Conservation (phyloP, 1,139 yeast genomes). For the Suhomyces wounanorum region DNA sequence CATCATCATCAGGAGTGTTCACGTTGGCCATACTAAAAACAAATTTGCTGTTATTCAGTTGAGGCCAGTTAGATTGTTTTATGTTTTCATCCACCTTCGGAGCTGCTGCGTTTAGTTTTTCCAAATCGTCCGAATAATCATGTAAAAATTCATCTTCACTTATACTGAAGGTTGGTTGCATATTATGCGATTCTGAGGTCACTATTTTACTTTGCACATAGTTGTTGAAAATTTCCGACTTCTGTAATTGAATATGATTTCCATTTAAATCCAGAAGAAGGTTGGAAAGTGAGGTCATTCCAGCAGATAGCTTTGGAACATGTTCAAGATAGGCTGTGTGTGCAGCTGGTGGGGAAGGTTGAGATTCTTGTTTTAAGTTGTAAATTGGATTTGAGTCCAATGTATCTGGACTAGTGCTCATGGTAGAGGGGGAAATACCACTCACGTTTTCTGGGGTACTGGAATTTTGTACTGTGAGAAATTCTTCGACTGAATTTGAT, state of each 20-base stretch:
- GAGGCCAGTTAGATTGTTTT: neutral
- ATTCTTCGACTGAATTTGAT: neutral
- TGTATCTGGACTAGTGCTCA: neutral
- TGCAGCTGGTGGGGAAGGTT: neutral
- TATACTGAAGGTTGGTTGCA: neutral
- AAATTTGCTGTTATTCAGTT: neutral
- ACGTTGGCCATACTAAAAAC: neutral
- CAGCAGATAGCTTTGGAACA: neutral
- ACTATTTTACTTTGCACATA: neutral
- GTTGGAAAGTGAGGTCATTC: neutral
- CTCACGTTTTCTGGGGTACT: neutral
- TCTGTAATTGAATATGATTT: neutral
- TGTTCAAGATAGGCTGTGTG: neutral
- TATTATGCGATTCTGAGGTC: neutral
- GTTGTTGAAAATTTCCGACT: neutral
- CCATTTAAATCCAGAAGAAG: neutral
- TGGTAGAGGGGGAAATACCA: neutral
- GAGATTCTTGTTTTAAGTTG: neutral
- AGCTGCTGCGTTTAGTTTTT: constrained; percentile 17
- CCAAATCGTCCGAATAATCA: constrained; percentile 22
- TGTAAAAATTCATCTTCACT: neutral
- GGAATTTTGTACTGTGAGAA: neutral
- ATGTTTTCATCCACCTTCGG: constrained; percentile 8
- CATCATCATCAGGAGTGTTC: neutral
- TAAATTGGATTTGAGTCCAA: neutral